These are phyloP conservation scores for Brassica nigra DNA, from an alignment of 345 rosid species.

Conservation along the genomic window DNA sequence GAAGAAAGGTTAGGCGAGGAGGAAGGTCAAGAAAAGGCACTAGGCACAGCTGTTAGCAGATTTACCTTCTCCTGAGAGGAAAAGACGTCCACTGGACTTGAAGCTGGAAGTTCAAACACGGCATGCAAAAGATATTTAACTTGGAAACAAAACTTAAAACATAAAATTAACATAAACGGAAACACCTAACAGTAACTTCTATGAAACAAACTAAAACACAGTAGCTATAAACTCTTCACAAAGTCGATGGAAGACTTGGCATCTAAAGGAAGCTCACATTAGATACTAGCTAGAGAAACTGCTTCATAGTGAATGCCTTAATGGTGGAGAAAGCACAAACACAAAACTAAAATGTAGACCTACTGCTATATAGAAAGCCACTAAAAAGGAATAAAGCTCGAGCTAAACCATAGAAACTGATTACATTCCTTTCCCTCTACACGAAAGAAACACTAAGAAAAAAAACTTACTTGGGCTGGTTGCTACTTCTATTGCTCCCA, in stretches of 20 bases:
- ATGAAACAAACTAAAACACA: slow-evolving; percentile 19
- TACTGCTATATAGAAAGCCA: slow-evolving; percentile 2
- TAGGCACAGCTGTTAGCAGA: slow-evolving; percentile 8
- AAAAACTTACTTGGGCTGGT: slow-evolving; percentile 52
- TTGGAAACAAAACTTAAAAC: slow-evolving; percentile 10
- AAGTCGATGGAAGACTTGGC: slow-evolving; percentile 18
- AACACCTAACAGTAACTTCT: slow-evolving; percentile 15
- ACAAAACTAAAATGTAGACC: not conserved
- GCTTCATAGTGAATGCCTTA: not conserved
- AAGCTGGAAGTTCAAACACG: slow-evolving; percentile 45
- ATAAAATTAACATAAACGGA: not conserved
- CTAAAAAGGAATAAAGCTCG: not conserved
- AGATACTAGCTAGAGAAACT: slow-evolving; percentile 10
- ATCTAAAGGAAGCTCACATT: slow-evolving; percentile 15
- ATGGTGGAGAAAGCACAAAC: slow-evolving; percentile 6
- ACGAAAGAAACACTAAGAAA: not conserved
- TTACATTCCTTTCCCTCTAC: slow-evolving; percentile 1
- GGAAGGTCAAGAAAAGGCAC: not conserved
- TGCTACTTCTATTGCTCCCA: slow-evolving; percentile 20
- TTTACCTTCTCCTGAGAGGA: slow-evolving; percentile 61
- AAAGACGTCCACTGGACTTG: slow-evolving; percentile 42
- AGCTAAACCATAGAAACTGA: not conserved
- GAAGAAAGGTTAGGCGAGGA: slow-evolving; percentile 18
- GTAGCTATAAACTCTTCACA: not conserved
- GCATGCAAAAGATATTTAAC: slow-evolving; percentile 23